These are phyloP conservation scores for Phytophthora uliginosa DNA, from an alignment of 352 stramenopile species.

Conservation along the genomic window DNA sequence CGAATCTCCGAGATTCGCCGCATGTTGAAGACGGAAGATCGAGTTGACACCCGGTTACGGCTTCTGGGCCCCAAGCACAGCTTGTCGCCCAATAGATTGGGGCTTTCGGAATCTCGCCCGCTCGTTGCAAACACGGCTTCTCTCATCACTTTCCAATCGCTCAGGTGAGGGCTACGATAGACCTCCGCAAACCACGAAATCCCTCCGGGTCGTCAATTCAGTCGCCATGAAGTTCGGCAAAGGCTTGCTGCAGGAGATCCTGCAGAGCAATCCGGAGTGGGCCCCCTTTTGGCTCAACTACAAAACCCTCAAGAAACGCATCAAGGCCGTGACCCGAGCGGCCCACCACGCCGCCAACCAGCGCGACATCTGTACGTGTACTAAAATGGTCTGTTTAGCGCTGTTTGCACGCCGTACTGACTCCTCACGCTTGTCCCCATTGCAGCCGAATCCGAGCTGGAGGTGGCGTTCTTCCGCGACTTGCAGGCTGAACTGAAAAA, in stretches of 20 bases:
- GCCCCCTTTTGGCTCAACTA: slow-evolving; percentile 91
- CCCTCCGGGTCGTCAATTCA: slow-evolving; percentile 1
- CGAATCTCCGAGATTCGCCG: slow-evolving; percentile 27
- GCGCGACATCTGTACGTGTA: slow-evolving; percentile 58
- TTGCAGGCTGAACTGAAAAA: slow-evolving; percentile 83
- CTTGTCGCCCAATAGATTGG: not conserved
- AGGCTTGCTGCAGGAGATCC: slow-evolving; percentile 69
- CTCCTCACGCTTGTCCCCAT: not conserved
- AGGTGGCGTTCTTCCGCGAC: slow-evolving; percentile 86
- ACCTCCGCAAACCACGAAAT: not conserved
- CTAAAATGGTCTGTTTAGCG: not conserved
- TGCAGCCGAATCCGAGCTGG: slow-evolving; percentile 70
- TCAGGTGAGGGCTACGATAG: not conserved
- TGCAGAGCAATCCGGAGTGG: slow-evolving; percentile 85
- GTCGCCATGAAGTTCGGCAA: slow-evolving; percentile 87
- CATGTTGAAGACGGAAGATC: slow-evolving; percentile 29
- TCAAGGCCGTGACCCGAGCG: slow-evolving; percentile 74
- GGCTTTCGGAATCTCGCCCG: slow-evolving; percentile 16
- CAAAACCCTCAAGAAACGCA: slow-evolving; percentile 88
- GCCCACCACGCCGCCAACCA: slow-evolving; percentile 47
- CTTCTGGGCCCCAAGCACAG: not conserved
- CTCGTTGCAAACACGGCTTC: not conserved
- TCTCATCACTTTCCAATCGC: slow-evolving; percentile 32
- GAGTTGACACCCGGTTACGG: slow-evolving; percentile 23
- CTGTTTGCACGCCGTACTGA: not conserved